phyloP scores from a whole-genome alignment of 2,329 filamentous ascomycete genomes.

The Aspergillus phoenicis region DNA sequence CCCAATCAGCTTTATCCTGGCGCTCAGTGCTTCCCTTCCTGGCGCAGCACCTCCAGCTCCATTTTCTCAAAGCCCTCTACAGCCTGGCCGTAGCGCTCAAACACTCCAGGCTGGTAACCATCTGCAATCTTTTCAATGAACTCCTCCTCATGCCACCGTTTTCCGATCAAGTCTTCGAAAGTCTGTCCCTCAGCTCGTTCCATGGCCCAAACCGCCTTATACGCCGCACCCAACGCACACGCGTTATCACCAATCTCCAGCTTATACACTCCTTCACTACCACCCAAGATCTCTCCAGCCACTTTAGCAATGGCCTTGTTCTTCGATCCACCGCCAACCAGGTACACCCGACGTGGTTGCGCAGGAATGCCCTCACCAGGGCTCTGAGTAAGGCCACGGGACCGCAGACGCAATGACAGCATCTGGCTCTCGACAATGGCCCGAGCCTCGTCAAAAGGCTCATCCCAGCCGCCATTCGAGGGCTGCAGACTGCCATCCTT shows the following conservation, averaged over 20 bases:
- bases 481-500: slow-evolving; percentile 56
- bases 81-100: slow-evolving; percentile 75
- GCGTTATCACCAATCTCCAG: slow-evolving; percentile 94
- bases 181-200: slow-evolving; percentile 69
- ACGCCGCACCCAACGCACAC: slow-evolving; percentile 89
- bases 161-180: slow-evolving; percentile 85
- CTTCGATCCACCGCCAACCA: slow-evolving; percentile 87
- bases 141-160: slow-evolving; percentile 80
- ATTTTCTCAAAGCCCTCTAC: slow-evolving; percentile 75
- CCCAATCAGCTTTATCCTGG: background rate
- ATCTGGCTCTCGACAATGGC: slow-evolving; percentile 94
- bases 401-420: slow-evolving; percentile 84
- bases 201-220: slow-evolving; percentile 93
- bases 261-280: slow-evolving; percentile 85
- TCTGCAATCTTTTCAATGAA: slow-evolving; percentile 81
- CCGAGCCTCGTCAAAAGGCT: slow-evolving; percentile 73
- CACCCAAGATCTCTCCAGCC: slow-evolving; percentile 84
- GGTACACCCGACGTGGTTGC: slow-evolving; percentile 86
- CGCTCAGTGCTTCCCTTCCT: slow-evolving; percentile 23
- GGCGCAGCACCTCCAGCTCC: slow-evolving; percentile 66
- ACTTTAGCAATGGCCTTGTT: slow-evolving; percentile 88
- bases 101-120: slow-evolving; percentile 75
- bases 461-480: slow-evolving; percentile 55
- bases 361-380: slow-evolving; percentile 65
- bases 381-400: slow-evolving; percentile 69